Base-by-base conservation (phyloP, 371 early-diverging fungal genomes). In the Sporodiniella umbellata region DNA sequence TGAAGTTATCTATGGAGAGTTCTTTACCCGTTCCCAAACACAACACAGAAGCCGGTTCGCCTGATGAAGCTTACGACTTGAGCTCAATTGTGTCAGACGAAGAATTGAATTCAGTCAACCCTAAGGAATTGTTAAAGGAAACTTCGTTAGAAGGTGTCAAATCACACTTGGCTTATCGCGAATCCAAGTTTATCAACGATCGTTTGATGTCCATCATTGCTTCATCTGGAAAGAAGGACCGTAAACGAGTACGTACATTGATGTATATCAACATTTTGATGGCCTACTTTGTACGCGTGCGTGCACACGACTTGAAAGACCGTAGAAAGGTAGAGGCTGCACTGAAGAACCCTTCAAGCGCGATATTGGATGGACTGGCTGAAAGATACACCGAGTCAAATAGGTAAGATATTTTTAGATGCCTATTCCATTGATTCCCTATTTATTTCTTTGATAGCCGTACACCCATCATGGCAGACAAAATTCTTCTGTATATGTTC, bases 201-300 rank as follows among this genome's bases (percentile, higher is more conserved):
- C 59, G 72, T 21, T 38, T 81, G 6, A 56, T 78, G 48, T 45
- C 70, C 10, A 66, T 73, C 28, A 45, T 81, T 17, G 67, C 65
- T n/a, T 47, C 71, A 10, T 48, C 58, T n/a, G 79, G 80, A 46
- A 86, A 88, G 59, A 84, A 81, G 43, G 83, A 88, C 48, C 73
- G 81, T 28, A 58, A 62, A 35, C 69, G 60, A 26, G 63, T 87
- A 25, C 84, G 85, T 38, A 57, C 73, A 35, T 67, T 88, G 33
- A 60, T 92, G 60, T 93, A 89, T 63, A 76, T 92, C 43, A 75
- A 70, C 25, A 85, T 83, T 48, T 60, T 93, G 60, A 83, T 90
- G 83, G 82, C 79, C 10, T 85, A 75, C 18, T 54, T 87, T 63
- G 64, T 72, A 58, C 73, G 67, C 17, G 55, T 84, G 8, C 68